Base-by-base conservation (phyloP, 2,329 filamentous ascomycete species). In the Ascochyta pisi region DNA sequence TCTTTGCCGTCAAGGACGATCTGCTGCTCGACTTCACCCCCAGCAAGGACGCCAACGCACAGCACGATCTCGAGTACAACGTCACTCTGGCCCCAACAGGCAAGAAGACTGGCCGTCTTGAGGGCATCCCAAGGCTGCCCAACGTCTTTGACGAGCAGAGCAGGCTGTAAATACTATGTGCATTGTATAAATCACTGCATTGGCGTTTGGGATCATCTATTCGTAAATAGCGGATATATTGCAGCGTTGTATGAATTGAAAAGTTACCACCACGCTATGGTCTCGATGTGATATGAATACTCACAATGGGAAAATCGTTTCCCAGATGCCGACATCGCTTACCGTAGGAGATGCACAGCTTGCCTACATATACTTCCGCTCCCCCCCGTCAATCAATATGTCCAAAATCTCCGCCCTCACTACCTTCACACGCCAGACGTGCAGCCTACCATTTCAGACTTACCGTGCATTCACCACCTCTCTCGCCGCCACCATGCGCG, bases 1-100 rank as follows among this genome's bases (percentile, higher is more conserved):
- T 86, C 50, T 86, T 85, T 64, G 84, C 84, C 10, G 84, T 86
- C 74, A 86, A 86, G 78, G 82, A 85, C 56, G 83, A 85, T 54
- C 75, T 86, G 37, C 79, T 85, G 46, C 81, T 85, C 41, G 80
- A 86, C 66, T 86, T 86, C 69, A 78, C 78, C 68, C 83, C 83
- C 48, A 76, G 77, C 67, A 75, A 81, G 57, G 71, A 75, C 44
- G 78, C 82, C 61, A 82, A 84, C 74, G 84, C 85, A 6, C 71
- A 76, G 57, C 81, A 86, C 72, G 84, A 88, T 73, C 72, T 89
- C 50, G 79, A 82, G 66, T 88, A 88, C 71, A 82, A 89, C 66
- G 83, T 90, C 57, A 79, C 73, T 23, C 77, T 88, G 59, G 81
- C 82, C 15, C 79, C 81, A 16, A 65, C 66, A 33, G 69, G 68